Evolutionary conservation across 2,329 filamentous ascomycete species (phyloP), one percentile per base, ranked within the genome.

Genomic region (Fusarium continuum): DNA sequence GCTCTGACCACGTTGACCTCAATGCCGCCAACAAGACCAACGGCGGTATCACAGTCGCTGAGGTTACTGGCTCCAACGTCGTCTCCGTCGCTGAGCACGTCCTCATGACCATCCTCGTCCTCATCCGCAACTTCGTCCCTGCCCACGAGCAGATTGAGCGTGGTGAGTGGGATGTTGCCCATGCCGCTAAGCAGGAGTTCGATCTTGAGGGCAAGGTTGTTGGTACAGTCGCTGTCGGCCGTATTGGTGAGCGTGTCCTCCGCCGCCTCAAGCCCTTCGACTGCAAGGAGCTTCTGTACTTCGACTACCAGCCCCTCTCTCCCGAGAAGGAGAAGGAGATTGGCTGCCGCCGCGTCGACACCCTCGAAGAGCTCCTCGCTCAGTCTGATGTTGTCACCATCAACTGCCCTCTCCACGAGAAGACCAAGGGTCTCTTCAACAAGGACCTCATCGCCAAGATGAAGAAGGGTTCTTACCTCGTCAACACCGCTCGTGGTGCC

Each of bases 201-300:
- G 95, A 99, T 75, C 89, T 99, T 54, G 95, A 98, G 87, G 85
- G 85, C 85, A 99, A 99, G 88, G 91, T 96, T 43, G 95, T 99
- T 71, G 95, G 95, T 74, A 99, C 95, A 76, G 95, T 99, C 57
- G 95, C 91, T 74, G 93, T 98, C 64, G 95, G 95, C 78, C 92
- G 95, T 77, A 99, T 99, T 73, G 95, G 95, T 74, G 93, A 98
- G 88, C 93, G 95, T 81, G 95, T 99, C 56, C 88, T 99, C 72
- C 91, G 94, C 79, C 89, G 95, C 69, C 90, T 99, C 74, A 96
- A 96, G 88, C 84, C 93, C 69, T 99, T 99, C 76, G 94, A 97
- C 85, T 99, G 95, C 92, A 97, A 97, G 89, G 94, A 98, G 86
- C 88, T 99, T 45, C 88, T 98, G 66, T 99, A 99, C 91, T 98